Conservation (phyloP, 148 eudicot species). For the Hydrangea macrophylla region DNA sequence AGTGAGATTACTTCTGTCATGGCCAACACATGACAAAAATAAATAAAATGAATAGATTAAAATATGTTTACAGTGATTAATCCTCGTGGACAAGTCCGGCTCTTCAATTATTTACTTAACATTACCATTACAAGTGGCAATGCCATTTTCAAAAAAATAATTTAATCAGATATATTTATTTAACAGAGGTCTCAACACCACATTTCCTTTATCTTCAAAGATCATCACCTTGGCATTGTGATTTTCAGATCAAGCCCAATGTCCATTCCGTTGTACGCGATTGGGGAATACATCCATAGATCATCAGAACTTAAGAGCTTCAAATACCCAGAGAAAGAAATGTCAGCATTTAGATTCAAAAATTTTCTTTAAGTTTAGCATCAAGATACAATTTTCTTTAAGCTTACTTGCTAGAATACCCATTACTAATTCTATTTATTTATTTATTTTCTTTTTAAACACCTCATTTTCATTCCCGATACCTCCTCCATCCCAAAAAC, state of each 20-base stretch:
- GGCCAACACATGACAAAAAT: too few relatives aligned
- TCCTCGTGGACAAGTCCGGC: not conserved
- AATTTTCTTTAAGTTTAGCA: not conserved
- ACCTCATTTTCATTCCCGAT: too few relatives aligned
- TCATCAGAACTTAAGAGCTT: constrained; percentile 89
- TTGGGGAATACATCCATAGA: constrained; percentile 86
- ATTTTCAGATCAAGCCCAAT: constrained; percentile 45
- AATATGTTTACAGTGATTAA: not conserved
- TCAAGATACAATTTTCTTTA: not conserved
- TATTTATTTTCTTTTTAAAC: too few relatives aligned
- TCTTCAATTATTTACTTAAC: not conserved
- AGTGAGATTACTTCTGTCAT: too few relatives aligned
- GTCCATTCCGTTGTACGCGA: constrained; percentile 86
- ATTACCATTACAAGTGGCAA: not conserved
- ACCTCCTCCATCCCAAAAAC: too few relatives aligned
- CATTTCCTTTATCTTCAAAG: not conserved
- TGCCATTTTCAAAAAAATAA: not conserved
- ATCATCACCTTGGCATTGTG: constrained; percentile 16
- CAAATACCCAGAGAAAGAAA: constrained; percentile 9
- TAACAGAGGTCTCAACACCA: not conserved
- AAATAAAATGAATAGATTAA: too few relatives aligned
- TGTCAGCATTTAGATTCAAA: not conserved
- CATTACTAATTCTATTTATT: too few relatives aligned
- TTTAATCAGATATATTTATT: not conserved
- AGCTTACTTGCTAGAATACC: too few relatives aligned